Conservation (phyloP, 176 grass and related monocot species). For the Rhynchospora tenuis region DNA sequence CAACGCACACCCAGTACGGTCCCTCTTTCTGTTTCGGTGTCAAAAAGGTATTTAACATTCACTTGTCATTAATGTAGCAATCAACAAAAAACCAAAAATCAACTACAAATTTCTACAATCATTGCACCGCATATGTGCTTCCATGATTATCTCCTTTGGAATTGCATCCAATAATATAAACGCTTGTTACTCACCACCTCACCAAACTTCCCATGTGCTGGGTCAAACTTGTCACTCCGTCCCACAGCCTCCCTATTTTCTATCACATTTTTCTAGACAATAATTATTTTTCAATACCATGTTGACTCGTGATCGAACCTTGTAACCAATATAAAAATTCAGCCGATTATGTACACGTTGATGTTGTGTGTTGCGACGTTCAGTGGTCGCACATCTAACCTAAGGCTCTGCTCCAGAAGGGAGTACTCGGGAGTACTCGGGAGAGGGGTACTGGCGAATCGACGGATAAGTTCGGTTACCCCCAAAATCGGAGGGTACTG, state of each 20-base stretch:
- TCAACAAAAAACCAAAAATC: not conserved
- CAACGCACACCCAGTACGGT: too few species aligned
- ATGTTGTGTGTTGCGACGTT: too few species aligned
- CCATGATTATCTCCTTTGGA: not conserved
- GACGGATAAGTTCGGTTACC: too few species aligned
- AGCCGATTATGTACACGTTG: too few species aligned
- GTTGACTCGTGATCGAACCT: not conserved
- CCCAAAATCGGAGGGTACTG: too few species aligned
- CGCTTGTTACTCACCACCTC: not conserved
- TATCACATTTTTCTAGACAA: not conserved
- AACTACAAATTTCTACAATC: not conserved
- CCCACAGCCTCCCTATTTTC: not conserved
- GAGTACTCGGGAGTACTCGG: too few species aligned
- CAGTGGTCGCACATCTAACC: too few species aligned
- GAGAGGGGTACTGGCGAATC: too few species aligned
- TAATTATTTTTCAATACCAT: not conserved
- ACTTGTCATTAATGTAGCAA: not conserved
- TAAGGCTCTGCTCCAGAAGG: too few species aligned
- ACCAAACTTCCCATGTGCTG: constrained; percentile 2
- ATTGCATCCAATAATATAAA: not conserved
- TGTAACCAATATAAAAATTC: too few species aligned
- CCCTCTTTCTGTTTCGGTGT: too few species aligned
- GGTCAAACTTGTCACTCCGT: not conserved
- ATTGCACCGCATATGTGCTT: not conserved
- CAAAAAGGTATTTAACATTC: not conserved